These are phyloP conservation scores for Exidia glandulosa DNA, from an alignment of 768 basidiomycete species.

Conservation along the genomic window DNA sequence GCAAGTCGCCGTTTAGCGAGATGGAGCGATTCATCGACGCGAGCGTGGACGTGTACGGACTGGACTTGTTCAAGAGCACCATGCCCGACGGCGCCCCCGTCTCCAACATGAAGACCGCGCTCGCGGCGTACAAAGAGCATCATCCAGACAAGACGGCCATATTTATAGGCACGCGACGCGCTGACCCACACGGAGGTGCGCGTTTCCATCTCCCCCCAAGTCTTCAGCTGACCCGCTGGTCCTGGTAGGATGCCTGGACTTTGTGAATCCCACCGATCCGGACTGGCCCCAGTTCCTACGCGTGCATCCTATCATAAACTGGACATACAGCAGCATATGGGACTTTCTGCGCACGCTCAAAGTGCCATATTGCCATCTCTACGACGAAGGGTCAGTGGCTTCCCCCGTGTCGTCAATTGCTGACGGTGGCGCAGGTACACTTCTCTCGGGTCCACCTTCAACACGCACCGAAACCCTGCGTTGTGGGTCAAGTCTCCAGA, in stretches of 20 bases:
- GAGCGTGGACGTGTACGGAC: slow-evolving; percentile 48
- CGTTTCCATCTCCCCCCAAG: slow-evolving; percentile 9
- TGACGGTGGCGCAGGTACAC: slow-evolving; percentile 61
- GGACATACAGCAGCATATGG: slow-evolving; percentile 84
- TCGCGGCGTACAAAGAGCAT: slow-evolving; percentile 57
- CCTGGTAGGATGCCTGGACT: slow-evolving; percentile 51
- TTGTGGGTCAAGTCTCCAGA: slow-evolving; percentile 29
- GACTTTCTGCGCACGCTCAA: slow-evolving; percentile 59
- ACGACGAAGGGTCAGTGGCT: slow-evolving; percentile 68
- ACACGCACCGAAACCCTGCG: slow-evolving; percentile 89
- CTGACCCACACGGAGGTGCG: slow-evolving; percentile 91
- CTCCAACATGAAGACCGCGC: slow-evolving; percentile 57
- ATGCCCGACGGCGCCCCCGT: slow-evolving; percentile 30
- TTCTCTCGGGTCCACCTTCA: slow-evolving; percentile 88
- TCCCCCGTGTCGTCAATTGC: neutral
- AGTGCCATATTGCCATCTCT: slow-evolving; percentile 81
- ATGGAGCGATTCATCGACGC: slow-evolving; percentile 77
- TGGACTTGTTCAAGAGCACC: slow-evolving; percentile 53
- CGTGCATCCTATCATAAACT: slow-evolving; percentile 92
- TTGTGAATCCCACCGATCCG: slow-evolving; percentile 71
- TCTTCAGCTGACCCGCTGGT: slow-evolving; percentile 1
- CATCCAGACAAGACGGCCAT: slow-evolving; percentile 68
- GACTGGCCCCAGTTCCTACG: slow-evolving; percentile 87
- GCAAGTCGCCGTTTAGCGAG: slow-evolving; percentile 74
- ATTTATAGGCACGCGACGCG: slow-evolving; percentile 76